A percentile compares a stretch with the other conserved stretches of the same genome.
These are phyloP conservation scores for Amaranthus hypochondriacus DNA, from an alignment of 148 eudicot genomes.

Conservation along the genomic window DNA sequence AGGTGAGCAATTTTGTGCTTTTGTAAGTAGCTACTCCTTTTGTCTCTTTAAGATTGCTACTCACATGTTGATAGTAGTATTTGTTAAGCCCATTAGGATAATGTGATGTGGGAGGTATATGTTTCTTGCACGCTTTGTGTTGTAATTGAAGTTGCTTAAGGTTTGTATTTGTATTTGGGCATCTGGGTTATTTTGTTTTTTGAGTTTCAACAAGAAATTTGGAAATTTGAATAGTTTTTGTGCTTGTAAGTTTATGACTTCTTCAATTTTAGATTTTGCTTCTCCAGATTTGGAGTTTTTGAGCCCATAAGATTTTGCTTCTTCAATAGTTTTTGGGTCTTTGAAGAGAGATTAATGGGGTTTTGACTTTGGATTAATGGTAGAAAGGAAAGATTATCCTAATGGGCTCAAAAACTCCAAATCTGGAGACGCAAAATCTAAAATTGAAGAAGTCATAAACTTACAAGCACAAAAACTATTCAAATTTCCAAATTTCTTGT, in stretches of 20 bases:
- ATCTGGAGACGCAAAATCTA: not conserved
- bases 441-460: not conserved
- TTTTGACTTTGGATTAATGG: too few species aligned
- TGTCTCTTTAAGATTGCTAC: slow-evolving; percentile 1
- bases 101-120: slow-evolving; percentile 3
- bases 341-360: too few species aligned
- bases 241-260: slow-evolving; percentile 13
- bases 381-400: too few species aligned
- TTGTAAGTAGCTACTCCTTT: not conserved
- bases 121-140: slow-evolving; percentile 24
- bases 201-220: not conserved
- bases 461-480: slow-evolving; percentile 8
- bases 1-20: slow-evolving; percentile 15
- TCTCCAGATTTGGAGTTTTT: not conserved
- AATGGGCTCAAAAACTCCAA: not conserved
- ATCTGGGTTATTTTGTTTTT: not conserved
- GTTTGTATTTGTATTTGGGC: not conserved
- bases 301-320: too few species aligned
- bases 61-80: not conserved
- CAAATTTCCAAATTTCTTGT: not conserved
- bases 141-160: slow-evolving; percentile 2
- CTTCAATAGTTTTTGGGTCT: too few species aligned
- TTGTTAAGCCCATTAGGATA: not conserved
- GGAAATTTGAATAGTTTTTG: not conserved
- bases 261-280: not conserved